Base-by-base conservation (phyloP, 2,329 filamentous ascomycete species). In the Talaromyces piceae region DNA sequence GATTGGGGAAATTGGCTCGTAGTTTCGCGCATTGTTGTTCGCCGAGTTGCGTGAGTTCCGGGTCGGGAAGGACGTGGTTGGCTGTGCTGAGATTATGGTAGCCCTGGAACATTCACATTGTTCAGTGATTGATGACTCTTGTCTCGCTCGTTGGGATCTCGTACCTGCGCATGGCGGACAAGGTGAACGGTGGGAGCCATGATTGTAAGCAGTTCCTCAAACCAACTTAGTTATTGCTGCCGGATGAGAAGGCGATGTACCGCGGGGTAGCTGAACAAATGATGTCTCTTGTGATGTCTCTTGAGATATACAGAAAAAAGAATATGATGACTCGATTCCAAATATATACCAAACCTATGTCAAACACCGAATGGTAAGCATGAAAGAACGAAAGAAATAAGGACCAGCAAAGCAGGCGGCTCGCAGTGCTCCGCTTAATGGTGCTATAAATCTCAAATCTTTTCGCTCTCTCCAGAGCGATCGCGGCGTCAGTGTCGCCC, bases 21-120 rank as follows among this genome's bases (percentile, higher is more conserved):
- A 95, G 82, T 13, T 69, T 66, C 23, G 68, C 72, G 72, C 89
- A 94, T 77, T 96, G 89, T 55, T 81, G 62, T 64, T 84, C 76
- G 59, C 91, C 91, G n/a, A 84, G 75, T 0, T 80, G 74, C 1
- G 91, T 95, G 49, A 95, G 79, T 53, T 81, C 73, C 1, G 91
- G 90, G 63, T 96, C 91, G n/a, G 67, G 83, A 37, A 95, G 73
- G 54, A 72, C 63, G 64, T 91, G 85, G 70, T 91, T 88, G 56
- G 78, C 84, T 23, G 73, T 61, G 56, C 63, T 76, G 63, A 93
- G 79, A 68, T 95, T 95, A 77, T 95, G 91, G 64, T 80, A 82
- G 70, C 88, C 90, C 71, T 88, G 76, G 11, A n/a, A 7, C 13
- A 43, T 37, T 9, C 31, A 18, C 31, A 5, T 7, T 49, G n/a